phyloP scores from a whole-genome alignment of 2,329 filamentous ascomycete genomes.

The Calycina marina region DNA sequence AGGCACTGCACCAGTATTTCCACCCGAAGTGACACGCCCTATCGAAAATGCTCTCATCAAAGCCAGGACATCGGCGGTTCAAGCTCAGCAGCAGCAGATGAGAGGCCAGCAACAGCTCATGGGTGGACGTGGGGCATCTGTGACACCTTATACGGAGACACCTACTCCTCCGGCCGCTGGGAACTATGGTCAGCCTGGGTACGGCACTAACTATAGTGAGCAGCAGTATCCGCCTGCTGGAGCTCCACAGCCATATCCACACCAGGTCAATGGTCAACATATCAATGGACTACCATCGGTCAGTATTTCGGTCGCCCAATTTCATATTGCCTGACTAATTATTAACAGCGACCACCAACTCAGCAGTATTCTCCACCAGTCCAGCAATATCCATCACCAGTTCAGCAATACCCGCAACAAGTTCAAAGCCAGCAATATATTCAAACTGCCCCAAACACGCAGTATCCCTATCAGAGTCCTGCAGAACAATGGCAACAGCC shows the following conservation, averaged over 20 bases:
- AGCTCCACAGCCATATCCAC: constrained; percentile 5
- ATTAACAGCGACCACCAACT: constrained; percentile 10
- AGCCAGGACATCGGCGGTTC: constrained; percentile 45
- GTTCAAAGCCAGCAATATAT: too few relatives aligned
- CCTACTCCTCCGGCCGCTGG: constrained; percentile 52
- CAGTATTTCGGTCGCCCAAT: constrained; percentile 5
- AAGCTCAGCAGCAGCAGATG: constrained; percentile 40
- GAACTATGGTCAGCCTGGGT: constrained; percentile 25
- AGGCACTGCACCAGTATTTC: constrained; percentile 84
- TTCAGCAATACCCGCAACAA: background rate
- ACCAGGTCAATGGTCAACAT: constrained; percentile 12
- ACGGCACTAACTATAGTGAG: constrained; percentile 19
- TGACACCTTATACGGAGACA: constrained; percentile 53
- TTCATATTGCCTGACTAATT: constrained; percentile 4
- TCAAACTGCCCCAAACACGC: constrained; percentile 16
- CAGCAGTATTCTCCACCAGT: constrained; percentile 21
- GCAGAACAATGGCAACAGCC: background rate
- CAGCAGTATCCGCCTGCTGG: constrained; percentile 11
- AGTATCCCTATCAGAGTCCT: constrained; percentile 24
- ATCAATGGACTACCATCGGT: constrained; percentile 18
- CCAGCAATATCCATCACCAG: background rate
- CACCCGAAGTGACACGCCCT: constrained; percentile 68
- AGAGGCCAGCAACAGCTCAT: constrained; percentile 41
- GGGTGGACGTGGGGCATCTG: constrained; percentile 34
- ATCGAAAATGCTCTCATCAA: constrained; percentile 94